Evolutionary conservation across 257 asterid species (phyloP), one percentile per base, ranked within the genome.

Genomic region (Penstemon davidsonii): DNA sequence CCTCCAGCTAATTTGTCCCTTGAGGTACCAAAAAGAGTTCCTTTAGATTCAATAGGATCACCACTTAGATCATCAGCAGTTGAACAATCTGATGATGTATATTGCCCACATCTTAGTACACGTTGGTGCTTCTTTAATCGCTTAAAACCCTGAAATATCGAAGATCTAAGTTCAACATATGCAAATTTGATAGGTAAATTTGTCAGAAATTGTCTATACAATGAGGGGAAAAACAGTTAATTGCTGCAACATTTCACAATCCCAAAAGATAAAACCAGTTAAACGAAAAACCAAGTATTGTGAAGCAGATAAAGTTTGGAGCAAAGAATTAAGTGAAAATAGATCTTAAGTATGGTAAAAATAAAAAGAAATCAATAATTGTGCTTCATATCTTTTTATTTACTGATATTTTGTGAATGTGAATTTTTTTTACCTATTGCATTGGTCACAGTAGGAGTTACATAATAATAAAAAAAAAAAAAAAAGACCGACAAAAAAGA

Each of bases 111-210:
- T 47, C 52, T 76, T 44, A 73, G 77, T 62, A 81, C 90, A 8
- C 86, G 73, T 72, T 75, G 85, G 74, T 69, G 76, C 74, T 84
- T 92, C 88, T 87, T 91, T 42, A 84, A 75, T 76, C 96, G 81
- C 81, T 84, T 88, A 25, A 82, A 82, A 40, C 85, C 87, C 96
- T 88, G 80, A 44, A 62, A 52, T 54, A 63, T 36, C 3, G 47
- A 59, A 70, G 49, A 44, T 8, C 58, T 46, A 55, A 9, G 41
- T 71, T 47, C 13, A 63, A 38, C 7, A 62, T 18, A 5, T 25
- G 62, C 60, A 51, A 41, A 33, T 58, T 37, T 3, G 10, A 42
- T 37, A 40, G 44, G 45, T 49, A 66, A 25, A 62, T 55, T 13
- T 5, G 9, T 15, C 37, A 8, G 62, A 62, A 44, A 59, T 73